Conservation (phyloP, 768 basidiomycete species). For the Lentinula lateritia region DNA sequence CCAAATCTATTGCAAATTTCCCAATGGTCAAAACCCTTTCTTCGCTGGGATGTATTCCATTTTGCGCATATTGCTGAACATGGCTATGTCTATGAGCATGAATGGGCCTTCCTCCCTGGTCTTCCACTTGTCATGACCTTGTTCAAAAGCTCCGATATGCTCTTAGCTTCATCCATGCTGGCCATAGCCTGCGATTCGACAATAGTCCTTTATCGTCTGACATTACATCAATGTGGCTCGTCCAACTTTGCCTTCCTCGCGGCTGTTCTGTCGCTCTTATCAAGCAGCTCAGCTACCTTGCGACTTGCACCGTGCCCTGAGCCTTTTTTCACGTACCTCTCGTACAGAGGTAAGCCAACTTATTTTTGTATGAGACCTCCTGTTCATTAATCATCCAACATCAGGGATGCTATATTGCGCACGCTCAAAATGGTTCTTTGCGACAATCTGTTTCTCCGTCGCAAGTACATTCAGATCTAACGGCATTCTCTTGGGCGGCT, state of each 20-base stretch:
- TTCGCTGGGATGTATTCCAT: constrained; percentile 90
- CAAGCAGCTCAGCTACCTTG: constrained; percentile 74
- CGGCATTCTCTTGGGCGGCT: constrained; percentile 70
- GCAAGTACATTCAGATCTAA: constrained; percentile 74
- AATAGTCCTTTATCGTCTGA: constrained; percentile 50
- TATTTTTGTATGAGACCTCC: not conserved
- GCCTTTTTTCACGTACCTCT: constrained; percentile 78
- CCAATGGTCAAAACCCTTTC: constrained; percentile 21
- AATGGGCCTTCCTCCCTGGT: constrained; percentile 86
- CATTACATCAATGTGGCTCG: constrained; percentile 49
- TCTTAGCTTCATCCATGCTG: constrained; percentile 32
- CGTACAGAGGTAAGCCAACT: constrained; percentile 56
- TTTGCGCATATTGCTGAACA: constrained; percentile 63
- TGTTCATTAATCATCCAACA: not conserved
- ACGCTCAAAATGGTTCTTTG: constrained; percentile 41
- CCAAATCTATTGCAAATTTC: constrained; percentile 4
- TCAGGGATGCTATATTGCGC: constrained; percentile 60
- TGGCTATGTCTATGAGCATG: constrained; percentile 64
- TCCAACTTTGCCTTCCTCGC: constrained; percentile 57
- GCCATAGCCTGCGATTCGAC: constrained; percentile 36
- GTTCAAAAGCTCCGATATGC: constrained; percentile 19
- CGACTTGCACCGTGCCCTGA: constrained; percentile 75
- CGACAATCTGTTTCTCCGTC: constrained; percentile 56
- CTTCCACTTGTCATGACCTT: constrained; percentile 46
- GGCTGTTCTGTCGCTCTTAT: constrained; percentile 64